These are phyloP conservation scores for Fallopia convolvulus DNA, from an alignment of 148 eudicot genomes.

Conservation along the genomic window DNA sequence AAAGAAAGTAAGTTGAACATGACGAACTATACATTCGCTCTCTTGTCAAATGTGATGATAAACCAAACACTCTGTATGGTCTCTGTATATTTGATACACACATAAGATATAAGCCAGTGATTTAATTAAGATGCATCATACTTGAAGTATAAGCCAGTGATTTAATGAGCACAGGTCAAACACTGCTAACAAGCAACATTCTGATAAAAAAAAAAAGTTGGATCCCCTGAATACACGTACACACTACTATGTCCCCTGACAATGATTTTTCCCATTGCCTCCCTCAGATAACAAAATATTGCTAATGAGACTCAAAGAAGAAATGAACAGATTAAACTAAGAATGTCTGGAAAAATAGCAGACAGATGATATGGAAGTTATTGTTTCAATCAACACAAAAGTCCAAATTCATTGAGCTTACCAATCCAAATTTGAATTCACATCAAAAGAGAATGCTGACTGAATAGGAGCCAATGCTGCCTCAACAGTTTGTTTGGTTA, in stretches of 20 bases:
- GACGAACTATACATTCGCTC: constrained; percentile 55
- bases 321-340: not conserved
- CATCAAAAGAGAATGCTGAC: constrained; percentile 87
- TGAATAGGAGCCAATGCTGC: constrained; percentile 98
- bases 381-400: constrained; percentile 3
- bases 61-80: constrained; percentile 76
- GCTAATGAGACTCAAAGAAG: not conserved
- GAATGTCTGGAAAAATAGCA: not conserved
- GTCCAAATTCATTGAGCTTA: constrained; percentile 22
- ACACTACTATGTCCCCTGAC: constrained; percentile 93
- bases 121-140: not conserved
- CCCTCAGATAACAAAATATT: constrained; percentile 38
- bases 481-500: constrained; percentile 63
- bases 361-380: not conserved
- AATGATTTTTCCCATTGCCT: constrained; percentile 86
- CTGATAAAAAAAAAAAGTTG: no score
- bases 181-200: constrained; percentile 49
- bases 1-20: not conserved
- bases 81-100: constrained; percentile 59
- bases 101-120: no score
- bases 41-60: constrained; percentile 84
- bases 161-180: not conserved
- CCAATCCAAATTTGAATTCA: constrained; percentile 82
- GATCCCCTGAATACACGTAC: constrained; percentile 71
- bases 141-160: not conserved